Evolutionary conservation across 2,329 filamentous ascomycete genomes (phyloP), one percentile per base, ranked within the genome.

Genomic region (Neonectria sp.): DNA sequence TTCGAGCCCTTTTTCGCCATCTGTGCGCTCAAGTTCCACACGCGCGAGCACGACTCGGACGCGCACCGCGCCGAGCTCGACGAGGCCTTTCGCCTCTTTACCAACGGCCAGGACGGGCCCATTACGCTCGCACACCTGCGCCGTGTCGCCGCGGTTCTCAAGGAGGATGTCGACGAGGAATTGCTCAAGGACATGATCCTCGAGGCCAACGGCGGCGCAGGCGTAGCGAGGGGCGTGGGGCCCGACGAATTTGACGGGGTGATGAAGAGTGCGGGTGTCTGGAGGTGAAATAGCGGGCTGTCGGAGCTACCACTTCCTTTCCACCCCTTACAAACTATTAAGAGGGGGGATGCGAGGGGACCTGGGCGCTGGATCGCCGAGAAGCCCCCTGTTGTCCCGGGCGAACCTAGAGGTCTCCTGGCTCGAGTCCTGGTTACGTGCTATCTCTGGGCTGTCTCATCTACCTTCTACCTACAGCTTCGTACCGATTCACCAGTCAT

Each of bases 161-260:
- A 94, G 81, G 94, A 97, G 82, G 94, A 91, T 68, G 91, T 97
- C 27, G 89, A 90, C 66, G 96, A 98, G 75, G 91, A 94, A 55
- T 82, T 97, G 77, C 83, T 99, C 77, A 90, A 89, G 82, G 95
- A 98, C 83, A 99, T 99, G 96, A 92, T 99, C 65, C 84, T 95
- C 55, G 95, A 98, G 85, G 96, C 95, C 55, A 98, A 97, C 80
- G 93, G 93, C 3, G 94, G 93, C 2, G 90, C 87, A 4, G 91
- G 92, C 17, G 88, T 93, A 12, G 89, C 85, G 43, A 88, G 85
- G 63, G 94, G 93, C 8, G 95, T 97, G 11, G 89, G 85, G 46
- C 85, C 91, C 76, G 91, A 93, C 59, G 94, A 98, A 77, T 97
- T 97, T 82, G 92, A 95, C 81, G 89, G 89, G 61, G 93, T 97